These are phyloP conservation scores for Rhododendron molle DNA, from an alignment of 148 eudicot genomes.

Conservation along the genomic window DNA sequence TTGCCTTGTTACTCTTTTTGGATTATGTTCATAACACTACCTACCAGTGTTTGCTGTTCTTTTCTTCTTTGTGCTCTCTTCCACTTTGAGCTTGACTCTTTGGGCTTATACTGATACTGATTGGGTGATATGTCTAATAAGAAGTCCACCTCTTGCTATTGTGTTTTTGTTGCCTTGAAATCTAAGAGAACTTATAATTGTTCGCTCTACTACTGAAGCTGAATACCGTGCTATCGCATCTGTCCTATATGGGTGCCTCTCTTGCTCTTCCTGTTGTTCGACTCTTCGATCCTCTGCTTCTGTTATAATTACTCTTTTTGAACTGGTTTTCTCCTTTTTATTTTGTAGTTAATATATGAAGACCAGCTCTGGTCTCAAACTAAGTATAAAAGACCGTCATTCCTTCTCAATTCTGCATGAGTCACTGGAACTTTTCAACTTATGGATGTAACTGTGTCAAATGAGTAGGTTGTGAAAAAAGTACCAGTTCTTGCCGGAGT, in stretches of 20 bases:
- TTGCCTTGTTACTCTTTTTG: neutral
- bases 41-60: neutral
- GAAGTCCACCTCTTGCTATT: neutral
- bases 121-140: neutral
- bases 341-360: neutral
- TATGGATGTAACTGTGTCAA: slow-evolving; percentile 9
- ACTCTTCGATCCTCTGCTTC: neutral
- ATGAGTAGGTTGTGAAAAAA: slow-evolving; percentile 69
- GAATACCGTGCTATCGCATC: neutral
- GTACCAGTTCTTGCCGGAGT: slow-evolving; percentile 97
- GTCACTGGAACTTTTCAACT: slow-evolving; percentile 9
- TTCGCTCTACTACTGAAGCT: too few species aligned
- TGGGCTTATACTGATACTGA: neutral
- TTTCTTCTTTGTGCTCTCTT: neutral
- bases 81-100: neutral
- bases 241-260: neutral
- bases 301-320: neutral
- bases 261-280: neutral
- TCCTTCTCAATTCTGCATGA: slow-evolving; percentile 4
- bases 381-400: neutral
- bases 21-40: neutral
- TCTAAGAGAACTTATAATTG: neutral
- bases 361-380: neutral
- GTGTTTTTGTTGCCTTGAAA: neutral
- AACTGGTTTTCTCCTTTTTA: neutral